These are phyloP conservation scores for Astraeus odoratus DNA, from an alignment of 768 basidiomycete species.

Conservation along the genomic window DNA sequence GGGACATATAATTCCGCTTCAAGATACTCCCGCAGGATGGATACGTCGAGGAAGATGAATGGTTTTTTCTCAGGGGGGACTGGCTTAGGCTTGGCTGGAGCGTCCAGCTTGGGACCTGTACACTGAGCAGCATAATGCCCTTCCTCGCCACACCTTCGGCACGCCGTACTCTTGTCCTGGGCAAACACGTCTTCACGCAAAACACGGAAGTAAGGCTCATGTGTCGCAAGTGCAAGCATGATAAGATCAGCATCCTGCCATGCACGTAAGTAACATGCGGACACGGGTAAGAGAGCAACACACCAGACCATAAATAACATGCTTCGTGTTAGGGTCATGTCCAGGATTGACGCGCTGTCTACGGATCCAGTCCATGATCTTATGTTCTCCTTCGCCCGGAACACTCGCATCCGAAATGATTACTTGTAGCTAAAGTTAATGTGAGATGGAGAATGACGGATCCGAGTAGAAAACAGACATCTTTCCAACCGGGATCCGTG, in stretches of 20 bases:
- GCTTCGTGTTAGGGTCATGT: constrained; percentile 92
- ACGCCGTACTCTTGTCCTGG: constrained; percentile 72
- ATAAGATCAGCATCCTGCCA: constrained; percentile 94
- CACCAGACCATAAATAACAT: constrained; percentile 97
- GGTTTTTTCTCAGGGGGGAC: constrained; percentile 69
- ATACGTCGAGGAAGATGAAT: constrained; percentile 98
- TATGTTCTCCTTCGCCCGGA: constrained; percentile 98
- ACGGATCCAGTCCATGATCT: constrained; percentile 98
- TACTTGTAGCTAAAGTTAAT: constrained; percentile 66
- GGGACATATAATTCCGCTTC: constrained; percentile 89
- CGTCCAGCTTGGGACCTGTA: constrained; percentile 68
- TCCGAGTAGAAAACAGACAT: constrained; percentile 41
- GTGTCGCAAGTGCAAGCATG: constrained; percentile 96
- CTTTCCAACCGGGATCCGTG: constrained; percentile 92
- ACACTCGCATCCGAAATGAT: constrained; percentile 96
- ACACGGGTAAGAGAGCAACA: constrained; percentile 17
- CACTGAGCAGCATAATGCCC: constrained; percentile 96
- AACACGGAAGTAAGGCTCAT: constrained; percentile 97
- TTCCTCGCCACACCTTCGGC: constrained; percentile 89
- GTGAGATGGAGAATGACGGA: background rate
- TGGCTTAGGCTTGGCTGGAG: constrained; percentile 39
- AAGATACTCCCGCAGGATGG: constrained; percentile 93
- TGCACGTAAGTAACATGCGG: constrained; percentile 7
- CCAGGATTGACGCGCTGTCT: constrained; percentile 79
- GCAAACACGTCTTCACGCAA: constrained; percentile 97